Evolutionary conservation across 768 basidiomycete genomes (phyloP), one percentile per base, ranked within the genome.

Genomic region (Phylloporus rhodoxanthus): DNA sequence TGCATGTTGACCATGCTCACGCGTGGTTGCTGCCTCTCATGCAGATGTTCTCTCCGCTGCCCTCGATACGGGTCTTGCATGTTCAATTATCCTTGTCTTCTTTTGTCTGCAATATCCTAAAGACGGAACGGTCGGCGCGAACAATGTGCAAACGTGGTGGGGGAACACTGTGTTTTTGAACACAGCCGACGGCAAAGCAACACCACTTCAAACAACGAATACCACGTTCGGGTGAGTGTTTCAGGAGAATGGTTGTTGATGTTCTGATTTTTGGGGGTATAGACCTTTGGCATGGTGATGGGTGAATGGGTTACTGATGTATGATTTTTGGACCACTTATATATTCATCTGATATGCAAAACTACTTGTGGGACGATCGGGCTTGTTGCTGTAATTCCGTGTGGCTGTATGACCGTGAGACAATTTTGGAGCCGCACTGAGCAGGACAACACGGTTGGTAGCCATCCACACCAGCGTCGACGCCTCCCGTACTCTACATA

Each of bases 21-120:
- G 29, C 29, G 29, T 30, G 28, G 11, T 11, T 11, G 8, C 8
- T n/a, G n/a, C 17, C 13, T 29, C 9, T 2, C 33, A 14, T n/a
- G 2, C 21, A 75, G 74, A 85, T 57, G 81, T 86, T 30, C 71
- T 87, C 11, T 85, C 84, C 5, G 85, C 84, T 26, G 85, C 82
- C 1, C 68, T 87, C 47, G 85, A 87, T 55, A 76, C 84, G 2
- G 85, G 85, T 26, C 75, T 85, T 17, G 83, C 85, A 0, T 63
- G 85, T 33, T 72, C 77, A 10, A 72, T 76, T 2, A 69, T 85
- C 30, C 23, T 80, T 29, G 72, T 84, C 45, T 83, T 80, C 70
- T 82, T 83, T 63, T 68, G 70, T 47, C 71, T 86, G 20, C 79
- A 87, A 68, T 86, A 75, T 57, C 85, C 85, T 4, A 51, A 53